Evolutionary conservation across 257 asterid genomes (phyloP).

Genomic region (Ligustrum vulgare): DNA sequence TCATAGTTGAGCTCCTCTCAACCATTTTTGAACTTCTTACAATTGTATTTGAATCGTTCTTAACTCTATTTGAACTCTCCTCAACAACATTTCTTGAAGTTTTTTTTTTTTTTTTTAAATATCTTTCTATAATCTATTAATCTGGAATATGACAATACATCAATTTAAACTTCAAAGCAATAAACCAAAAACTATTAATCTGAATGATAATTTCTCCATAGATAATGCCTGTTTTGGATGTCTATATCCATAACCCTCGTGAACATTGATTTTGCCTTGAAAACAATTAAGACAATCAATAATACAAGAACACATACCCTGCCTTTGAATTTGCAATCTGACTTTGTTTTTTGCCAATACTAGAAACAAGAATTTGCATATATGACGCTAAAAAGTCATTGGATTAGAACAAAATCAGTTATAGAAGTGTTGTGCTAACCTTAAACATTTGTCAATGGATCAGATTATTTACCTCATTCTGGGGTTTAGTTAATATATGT

Average conservation of each 20-base stretch:
- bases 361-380: neutral
- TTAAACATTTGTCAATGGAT: conserved; percentile 32
- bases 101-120: too few species aligned
- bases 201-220: conserved; percentile 43
- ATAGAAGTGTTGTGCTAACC: conserved; percentile 20
- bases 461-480: conserved; percentile 34
- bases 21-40: too few species aligned
- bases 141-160: too few species aligned
- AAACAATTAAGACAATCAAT: conserved; percentile 26
- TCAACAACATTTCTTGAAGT: too few species aligned
- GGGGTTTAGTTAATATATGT: conserved; percentile 11
- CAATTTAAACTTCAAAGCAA: too few species aligned
- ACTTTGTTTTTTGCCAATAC: neutral
- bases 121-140: too few species aligned
- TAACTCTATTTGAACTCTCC: too few species aligned
- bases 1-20: too few species aligned
- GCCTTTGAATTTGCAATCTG: conserved; percentile 9
- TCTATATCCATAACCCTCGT: conserved; percentile 1
- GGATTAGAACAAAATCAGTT: neutral
- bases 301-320: conserved; percentile 17
- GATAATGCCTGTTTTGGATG: conserved; percentile 12
- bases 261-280: conserved; percentile 25
- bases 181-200: too few species aligned
- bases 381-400: neutral
- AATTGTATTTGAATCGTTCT: too few species aligned